Percentiles rank a stretch among this genome's conserved stretches.
Evolutionary conservation across 164 flowering plant species (phyloP).

Genomic region (Kingdonia uniflora): DNA sequence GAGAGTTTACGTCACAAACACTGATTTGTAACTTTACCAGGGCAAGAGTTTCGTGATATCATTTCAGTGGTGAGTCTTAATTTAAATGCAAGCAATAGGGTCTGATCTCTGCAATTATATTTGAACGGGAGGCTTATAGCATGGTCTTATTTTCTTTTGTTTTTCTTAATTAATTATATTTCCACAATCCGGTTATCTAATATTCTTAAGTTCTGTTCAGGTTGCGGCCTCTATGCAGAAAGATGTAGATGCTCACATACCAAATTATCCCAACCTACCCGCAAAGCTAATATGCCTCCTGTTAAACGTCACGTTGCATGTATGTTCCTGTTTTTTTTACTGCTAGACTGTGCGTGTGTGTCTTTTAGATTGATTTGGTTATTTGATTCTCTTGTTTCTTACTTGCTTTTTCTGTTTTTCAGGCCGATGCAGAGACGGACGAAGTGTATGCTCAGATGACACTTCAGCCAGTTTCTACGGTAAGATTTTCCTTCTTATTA

Average conservation of each 20-base stretch:
- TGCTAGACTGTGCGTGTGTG: not conserved
- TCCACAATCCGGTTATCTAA: not conserved
- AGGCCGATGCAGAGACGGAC: slow-evolving; percentile 99
- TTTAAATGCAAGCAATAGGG: not conserved
- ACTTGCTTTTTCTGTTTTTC: slow-evolving; percentile 11
- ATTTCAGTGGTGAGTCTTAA: not conserved
- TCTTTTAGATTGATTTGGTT: too few species aligned
- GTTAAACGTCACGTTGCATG: slow-evolving; percentile 86
- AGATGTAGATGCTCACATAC: slow-evolving; percentile 81
- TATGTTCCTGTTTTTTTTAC: slow-evolving; percentile 17
- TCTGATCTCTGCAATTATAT: not conserved
- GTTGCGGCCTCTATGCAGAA: slow-evolving; percentile 99
- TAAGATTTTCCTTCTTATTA: slow-evolving; percentile 19
- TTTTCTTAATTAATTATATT: not conserved
- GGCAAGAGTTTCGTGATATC: too few species aligned
- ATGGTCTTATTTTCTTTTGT: too few species aligned
- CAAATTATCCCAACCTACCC: slow-evolving; percentile 86
- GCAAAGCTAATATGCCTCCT: slow-evolving; percentile 86
- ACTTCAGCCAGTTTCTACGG: slow-evolving; percentile 90
- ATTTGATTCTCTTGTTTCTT: not conserved
- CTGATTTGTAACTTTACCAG: too few species aligned
- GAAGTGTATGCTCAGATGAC: slow-evolving; percentile 99
- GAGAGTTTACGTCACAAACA: too few species aligned
- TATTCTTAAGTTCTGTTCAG: slow-evolving; percentile 25
- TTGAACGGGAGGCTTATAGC: too few species aligned